These are phyloP conservation scores for Solanum aculeatissimum DNA, from an alignment of 305 asterid genomes.

Conservation along the genomic window DNA sequence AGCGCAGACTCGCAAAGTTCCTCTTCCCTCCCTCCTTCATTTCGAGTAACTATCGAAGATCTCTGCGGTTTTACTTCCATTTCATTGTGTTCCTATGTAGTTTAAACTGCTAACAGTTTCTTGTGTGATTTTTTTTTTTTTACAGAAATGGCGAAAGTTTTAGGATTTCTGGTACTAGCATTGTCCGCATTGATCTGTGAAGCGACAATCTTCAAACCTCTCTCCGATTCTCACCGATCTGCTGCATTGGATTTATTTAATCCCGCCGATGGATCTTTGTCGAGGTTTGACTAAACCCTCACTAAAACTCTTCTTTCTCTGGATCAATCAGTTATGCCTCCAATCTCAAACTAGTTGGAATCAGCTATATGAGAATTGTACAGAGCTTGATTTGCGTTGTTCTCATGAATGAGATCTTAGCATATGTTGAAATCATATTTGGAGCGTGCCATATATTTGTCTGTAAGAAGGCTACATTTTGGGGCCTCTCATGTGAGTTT, in stretches of 20 bases:
- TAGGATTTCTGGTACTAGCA: conserved; percentile 31
- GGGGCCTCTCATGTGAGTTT: background rate
- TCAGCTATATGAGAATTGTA: background rate
- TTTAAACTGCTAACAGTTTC: background rate
- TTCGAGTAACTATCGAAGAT: background rate
- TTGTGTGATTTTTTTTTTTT: background rate
- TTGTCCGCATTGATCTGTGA: conserved; percentile 33
- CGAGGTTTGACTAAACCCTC: conserved; percentile 48
- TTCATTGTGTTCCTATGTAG: background rate
- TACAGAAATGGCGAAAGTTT: conserved; percentile 45
- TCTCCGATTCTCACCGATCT: conserved; percentile 81
- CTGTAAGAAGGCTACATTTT: background rate
- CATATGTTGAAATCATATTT: background rate
- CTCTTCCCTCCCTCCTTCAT: background rate
- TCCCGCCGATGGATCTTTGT: conserved; percentile 48
- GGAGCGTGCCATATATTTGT: background rate
- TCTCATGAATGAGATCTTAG: background rate
- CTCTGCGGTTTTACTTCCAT: background rate
- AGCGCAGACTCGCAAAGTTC: background rate
- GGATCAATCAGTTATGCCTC: background rate
- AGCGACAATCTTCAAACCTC: conserved; percentile 36
- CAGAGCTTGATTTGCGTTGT: background rate
- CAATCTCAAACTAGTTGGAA: background rate
- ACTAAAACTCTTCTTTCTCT: background rate
- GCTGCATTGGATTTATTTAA: conserved; percentile 65